These are phyloP conservation scores for Aspergillus luchuensis DNA, from an alignment of 2,329 filamentous ascomycete genomes.

Conservation along the genomic window DNA sequence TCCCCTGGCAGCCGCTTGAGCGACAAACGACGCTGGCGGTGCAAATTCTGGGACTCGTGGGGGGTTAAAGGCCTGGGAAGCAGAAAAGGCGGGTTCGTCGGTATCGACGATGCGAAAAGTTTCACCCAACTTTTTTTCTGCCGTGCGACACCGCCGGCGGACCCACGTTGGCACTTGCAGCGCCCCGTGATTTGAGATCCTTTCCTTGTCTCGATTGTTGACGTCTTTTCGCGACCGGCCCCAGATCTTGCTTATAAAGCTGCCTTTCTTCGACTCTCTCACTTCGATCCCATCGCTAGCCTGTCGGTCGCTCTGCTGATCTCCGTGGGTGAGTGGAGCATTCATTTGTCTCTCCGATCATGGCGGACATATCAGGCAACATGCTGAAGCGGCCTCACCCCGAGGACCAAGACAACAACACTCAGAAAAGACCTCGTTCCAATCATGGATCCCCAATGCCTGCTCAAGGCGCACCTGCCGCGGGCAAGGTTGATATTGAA, in stretches of 20 bases:
- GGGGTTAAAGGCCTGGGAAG: constrained; percentile 24
- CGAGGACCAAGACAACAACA: constrained; percentile 47
- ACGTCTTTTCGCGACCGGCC: not conserved
- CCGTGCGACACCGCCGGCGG: constrained; percentile 33
- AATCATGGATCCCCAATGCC: constrained; percentile 53
- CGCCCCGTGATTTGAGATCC: constrained; percentile 15
- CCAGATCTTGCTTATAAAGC: not conserved
- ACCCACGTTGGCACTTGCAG: constrained; percentile 17
- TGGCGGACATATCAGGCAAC: constrained; percentile 48
- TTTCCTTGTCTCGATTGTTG: constrained; percentile 6
- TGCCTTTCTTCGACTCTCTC: not conserved
- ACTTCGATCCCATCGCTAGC: not conserved
- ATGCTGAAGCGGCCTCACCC: constrained; percentile 53
- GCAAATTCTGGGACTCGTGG: constrained; percentile 21
- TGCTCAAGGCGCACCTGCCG: constrained; percentile 34
- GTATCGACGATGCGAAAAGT: constrained; percentile 37
- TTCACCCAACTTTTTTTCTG: constrained; percentile 45
- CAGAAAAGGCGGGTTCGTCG: constrained; percentile 29
- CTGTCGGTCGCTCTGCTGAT: constrained; percentile 6
- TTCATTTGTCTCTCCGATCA: constrained; percentile 22
- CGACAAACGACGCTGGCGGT: constrained; percentile 37
- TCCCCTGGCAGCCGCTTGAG: constrained; percentile 36
- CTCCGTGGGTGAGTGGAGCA: constrained; percentile 17
- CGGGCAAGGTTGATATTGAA: constrained; percentile 48
- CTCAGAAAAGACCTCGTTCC: constrained; percentile 52